Conservation (phyloP, 1,284 basidiomycete genomes). For the Boletellus sp. region DNA sequence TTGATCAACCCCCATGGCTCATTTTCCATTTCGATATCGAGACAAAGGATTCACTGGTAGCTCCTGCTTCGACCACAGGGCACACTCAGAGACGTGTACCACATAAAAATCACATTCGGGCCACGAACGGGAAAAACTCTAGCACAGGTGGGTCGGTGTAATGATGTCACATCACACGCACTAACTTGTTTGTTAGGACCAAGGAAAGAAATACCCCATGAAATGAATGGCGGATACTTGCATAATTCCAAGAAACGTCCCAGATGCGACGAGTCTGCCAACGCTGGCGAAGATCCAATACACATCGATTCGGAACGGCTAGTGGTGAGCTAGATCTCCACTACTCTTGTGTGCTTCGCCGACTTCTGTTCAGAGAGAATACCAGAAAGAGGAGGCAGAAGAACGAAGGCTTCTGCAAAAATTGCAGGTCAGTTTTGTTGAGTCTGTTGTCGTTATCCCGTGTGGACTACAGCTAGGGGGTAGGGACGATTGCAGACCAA, state of each 20-base stretch:
- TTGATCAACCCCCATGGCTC: conserved; percentile 13
- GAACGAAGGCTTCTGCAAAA: conserved; percentile 14
- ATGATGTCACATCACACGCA: neutral
- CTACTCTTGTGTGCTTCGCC: neutral
- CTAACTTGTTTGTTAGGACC: conserved; percentile 1
- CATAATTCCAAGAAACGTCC: neutral
- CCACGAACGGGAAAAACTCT: neutral
- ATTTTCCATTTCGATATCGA: conserved; percentile 12
- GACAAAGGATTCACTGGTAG: neutral
- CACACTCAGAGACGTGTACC: neutral
- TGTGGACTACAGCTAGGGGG: neutral
- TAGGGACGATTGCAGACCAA: conserved; percentile 11
- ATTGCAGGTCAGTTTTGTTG: conserved; percentile 6
- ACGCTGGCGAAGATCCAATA: neutral
- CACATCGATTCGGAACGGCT: neutral
- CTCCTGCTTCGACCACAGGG: neutral
- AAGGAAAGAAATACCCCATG: neutral
- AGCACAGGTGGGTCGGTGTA: conserved; percentile 1
- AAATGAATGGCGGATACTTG: neutral
- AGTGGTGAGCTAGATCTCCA: conserved; percentile 1
- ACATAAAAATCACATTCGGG: neutral
- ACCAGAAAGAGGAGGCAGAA: conserved; percentile 11
- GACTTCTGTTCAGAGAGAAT: conserved; percentile 10
- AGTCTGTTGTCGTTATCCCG: neutral
- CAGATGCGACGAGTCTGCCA: neutral